Conservation (phyloP, 306 rosid species). For the Trifolium repens region DNA sequence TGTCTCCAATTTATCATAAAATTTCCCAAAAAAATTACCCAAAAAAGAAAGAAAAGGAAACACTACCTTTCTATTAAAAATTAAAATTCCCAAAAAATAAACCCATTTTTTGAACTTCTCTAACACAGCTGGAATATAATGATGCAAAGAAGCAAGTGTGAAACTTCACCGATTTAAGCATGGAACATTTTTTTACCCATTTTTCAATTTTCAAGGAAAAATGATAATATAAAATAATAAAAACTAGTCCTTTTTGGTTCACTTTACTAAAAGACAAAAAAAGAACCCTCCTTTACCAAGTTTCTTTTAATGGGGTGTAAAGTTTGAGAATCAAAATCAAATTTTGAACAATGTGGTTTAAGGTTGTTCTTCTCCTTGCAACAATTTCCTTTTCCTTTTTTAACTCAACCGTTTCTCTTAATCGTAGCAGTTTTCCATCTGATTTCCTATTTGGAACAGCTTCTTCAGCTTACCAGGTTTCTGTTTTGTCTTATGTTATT, state of each 20-base stretch:
- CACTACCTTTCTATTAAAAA: no score
- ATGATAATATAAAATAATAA: background rate
- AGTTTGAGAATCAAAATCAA: slow-evolving; percentile 36
- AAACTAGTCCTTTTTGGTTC: background rate
- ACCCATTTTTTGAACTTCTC: background rate
- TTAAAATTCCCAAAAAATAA: background rate
- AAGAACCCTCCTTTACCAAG: background rate
- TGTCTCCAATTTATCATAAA: no score
- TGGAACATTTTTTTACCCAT: slow-evolving; percentile 34
- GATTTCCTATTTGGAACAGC: slow-evolving; percentile 63
- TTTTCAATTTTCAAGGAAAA: slow-evolving; percentile 15
- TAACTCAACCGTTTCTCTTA: slow-evolving; percentile 44
- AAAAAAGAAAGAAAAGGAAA: no score
- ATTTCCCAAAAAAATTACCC: no score
- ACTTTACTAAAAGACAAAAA: slow-evolving; percentile 35
- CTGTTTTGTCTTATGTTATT: slow-evolving; percentile 11
- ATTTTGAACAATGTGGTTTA: slow-evolving; percentile 44
- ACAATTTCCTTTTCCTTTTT: slow-evolving; percentile 33
- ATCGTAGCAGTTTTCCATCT: slow-evolving; percentile 53
- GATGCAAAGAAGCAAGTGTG: slow-evolving; percentile 9
- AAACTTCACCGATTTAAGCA: slow-evolving; percentile 18
- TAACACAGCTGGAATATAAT: background rate
- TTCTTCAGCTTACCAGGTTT: slow-evolving; percentile 72
- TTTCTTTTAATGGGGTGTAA: background rate
- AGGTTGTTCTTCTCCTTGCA: slow-evolving; percentile 33